Evolutionary conservation across 305 asterid genomes (phyloP).

Genomic region (Fraxinus ornus): DNA sequence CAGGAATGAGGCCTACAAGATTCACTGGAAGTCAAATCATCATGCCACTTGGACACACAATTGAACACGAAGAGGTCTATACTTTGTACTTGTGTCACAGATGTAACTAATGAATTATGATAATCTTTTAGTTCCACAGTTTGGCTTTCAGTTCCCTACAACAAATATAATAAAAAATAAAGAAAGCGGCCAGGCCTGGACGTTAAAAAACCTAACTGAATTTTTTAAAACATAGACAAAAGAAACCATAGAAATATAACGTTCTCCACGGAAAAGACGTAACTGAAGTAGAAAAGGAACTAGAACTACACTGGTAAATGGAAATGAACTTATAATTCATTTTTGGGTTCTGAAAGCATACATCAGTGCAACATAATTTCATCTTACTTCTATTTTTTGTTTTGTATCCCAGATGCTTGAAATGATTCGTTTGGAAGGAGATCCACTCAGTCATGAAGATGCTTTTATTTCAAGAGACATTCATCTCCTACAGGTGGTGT

Average conservation of each 20-base stretch:
- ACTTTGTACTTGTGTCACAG: neutral
- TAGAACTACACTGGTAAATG: too few species aligned
- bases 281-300: too few species aligned
- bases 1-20: constrained; percentile 84
- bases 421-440: constrained; percentile 86
- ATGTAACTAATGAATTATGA: neutral
- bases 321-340: too few species aligned
- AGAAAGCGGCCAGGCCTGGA: neutral
- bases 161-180: neutral
- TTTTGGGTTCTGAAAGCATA: neutral
- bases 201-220: too few species aligned
- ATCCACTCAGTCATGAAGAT: constrained; percentile 69
- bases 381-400: neutral
- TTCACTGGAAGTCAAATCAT: constrained; percentile 89
- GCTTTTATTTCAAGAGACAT: constrained; percentile 75
- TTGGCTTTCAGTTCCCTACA: neutral
- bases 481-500: constrained; percentile 76
- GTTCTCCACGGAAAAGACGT: too few species aligned
- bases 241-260: too few species aligned
- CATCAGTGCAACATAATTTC: neutral
- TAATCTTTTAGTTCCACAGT: neutral
- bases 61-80: constrained; percentile 89
- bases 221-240: too few species aligned
- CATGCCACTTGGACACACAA: constrained; percentile 88
- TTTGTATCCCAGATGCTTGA: constrained; percentile 65